Evolutionary conservation across 2,329 filamentous ascomycete species (phyloP).

Genomic region (Ustulina deusta): DNA sequence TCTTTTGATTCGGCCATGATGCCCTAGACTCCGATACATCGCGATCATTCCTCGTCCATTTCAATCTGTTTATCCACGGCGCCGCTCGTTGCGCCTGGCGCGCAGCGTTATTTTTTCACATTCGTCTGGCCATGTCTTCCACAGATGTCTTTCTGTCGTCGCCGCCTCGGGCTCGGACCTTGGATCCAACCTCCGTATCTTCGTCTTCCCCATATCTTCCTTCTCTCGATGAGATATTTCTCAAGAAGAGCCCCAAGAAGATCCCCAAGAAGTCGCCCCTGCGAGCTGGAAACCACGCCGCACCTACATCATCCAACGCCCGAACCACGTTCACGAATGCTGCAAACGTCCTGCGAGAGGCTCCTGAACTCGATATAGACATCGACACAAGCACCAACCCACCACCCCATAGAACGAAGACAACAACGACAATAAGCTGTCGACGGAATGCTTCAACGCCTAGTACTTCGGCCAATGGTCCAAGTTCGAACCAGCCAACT

Average conservation of each 20-base stretch:
- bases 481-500: constrained; percentile 26
- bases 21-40: neutral
- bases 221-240: constrained; percentile 61
- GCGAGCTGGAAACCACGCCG: constrained; percentile 54
- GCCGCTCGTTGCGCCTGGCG: constrained; percentile 61
- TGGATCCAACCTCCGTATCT: constrained; percentile 49
- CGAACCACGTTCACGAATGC: constrained; percentile 58
- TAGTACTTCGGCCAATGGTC: constrained; percentile 27
- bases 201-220: constrained; percentile 70
- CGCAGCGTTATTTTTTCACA: constrained; percentile 52
- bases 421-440: constrained; percentile 28
- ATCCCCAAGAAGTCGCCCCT: constrained; percentile 50
- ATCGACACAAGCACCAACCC: constrained; percentile 46
- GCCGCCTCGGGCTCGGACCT: constrained; percentile 41
- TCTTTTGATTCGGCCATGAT: neutral
- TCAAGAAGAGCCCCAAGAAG: constrained; percentile 54
- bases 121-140: constrained; percentile 51
- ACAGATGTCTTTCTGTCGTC: constrained; percentile 50
- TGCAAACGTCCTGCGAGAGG: constrained; percentile 53
- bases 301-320: constrained; percentile 54
- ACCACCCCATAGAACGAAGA: constrained; percentile 42
- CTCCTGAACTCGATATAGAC: constrained; percentile 50
- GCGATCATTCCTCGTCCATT: neutral
- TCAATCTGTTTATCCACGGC: constrained; percentile 39
- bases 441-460: constrained; percentile 34